A percentile compares a stretch with the other conserved stretches of the same genome.
Evolutionary conservation across 2,329 filamentous ascomycete species (phyloP).

Genomic region (Trichoderma atrobrunneum): DNA sequence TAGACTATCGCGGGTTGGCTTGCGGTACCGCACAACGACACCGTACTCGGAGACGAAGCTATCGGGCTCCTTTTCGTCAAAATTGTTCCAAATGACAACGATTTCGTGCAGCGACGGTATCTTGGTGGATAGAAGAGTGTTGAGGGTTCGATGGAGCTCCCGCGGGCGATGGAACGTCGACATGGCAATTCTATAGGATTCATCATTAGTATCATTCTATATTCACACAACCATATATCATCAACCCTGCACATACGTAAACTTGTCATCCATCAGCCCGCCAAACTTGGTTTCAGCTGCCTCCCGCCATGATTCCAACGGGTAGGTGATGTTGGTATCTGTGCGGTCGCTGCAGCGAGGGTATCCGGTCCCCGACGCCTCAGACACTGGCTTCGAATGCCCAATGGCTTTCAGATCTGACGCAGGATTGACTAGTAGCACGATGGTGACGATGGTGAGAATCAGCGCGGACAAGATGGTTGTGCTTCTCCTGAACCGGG

Average conservation of each 20-base stretch:
- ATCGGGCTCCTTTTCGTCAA: constrained; percentile 30
- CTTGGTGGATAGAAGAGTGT: constrained; percentile 27
- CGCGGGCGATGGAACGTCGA: constrained; percentile 38
- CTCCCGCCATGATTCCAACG: constrained; percentile 3
- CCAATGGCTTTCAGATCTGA: neutral
- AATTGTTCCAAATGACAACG: constrained; percentile 40
- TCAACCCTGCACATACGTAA: constrained; percentile 29
- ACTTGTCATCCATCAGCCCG: constrained; percentile 30
- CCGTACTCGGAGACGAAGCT: constrained; percentile 31
- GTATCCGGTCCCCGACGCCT: neutral
- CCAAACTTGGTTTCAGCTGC: constrained; percentile 26
- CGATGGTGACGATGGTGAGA: constrained; percentile 13
- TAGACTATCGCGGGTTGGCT: constrained; percentile 34
- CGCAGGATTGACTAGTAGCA: constrained; percentile 7
- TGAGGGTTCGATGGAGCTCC: constrained; percentile 34
- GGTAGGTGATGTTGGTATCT: neutral
- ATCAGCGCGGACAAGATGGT: constrained; percentile 13
- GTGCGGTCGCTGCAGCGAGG: constrained; percentile 8
- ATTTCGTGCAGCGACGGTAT: constrained; percentile 39
- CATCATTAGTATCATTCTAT: neutral
- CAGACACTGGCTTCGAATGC: neutral
- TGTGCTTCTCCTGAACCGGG: constrained; percentile 14
- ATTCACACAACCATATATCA: neutral
- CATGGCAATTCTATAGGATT: constrained; percentile 34
- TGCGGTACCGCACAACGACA: constrained; percentile 35